Evolutionary conservation across 345 rosid genomes (phyloP), one percentile per base, ranked within the genome.

Genomic region (Sisymbrium irio): DNA sequence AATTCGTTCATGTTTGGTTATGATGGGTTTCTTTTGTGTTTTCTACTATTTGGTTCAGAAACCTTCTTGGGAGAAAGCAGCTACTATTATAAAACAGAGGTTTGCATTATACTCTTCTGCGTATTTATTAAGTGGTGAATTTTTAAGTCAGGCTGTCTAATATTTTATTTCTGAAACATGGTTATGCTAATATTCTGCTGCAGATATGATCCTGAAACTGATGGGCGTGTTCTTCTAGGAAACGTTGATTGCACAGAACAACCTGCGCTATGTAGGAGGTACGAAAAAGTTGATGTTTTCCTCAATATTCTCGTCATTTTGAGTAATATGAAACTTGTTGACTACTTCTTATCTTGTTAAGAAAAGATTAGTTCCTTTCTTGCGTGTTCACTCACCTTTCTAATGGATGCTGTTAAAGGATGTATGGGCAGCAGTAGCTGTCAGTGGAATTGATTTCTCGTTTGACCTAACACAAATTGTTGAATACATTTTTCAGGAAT

Each of bases 1-100:
- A 45, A 6, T 8, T 55, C 25, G 10, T 39, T 64, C 32, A 54
- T 69, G 67, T 63, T 54, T 69, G 60, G 32, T 55, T 56, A 27
- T 64, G 67, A 58, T 77, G 32, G 47, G 18, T 47, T 70, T 56
- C 25, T 9, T 47, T 69, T 64, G 17, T 64, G 15, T 58, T 42
- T 25, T 42, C 12, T 42, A 19, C 44, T 50, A 39, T 67, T 63
- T 37, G 27, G 78, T 77, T 57, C 92, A 96, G 99, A 96, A 89
- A 88, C 93, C 98, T 14, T 82, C 96, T 4, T 95, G 99, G 99
- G 98, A 95, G 82, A 95, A 86, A 72, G 88, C 99, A 61, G 96
- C 98, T 69, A 85, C 78, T 76, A 88, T 84, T 73, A 79, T 95
- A 44, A 85, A 85, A 75, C 86, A 90, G 75, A 90, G 93, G 99